Base-by-base conservation (phyloP, 257 asterid species). In the Scutellaria minor region DNA sequence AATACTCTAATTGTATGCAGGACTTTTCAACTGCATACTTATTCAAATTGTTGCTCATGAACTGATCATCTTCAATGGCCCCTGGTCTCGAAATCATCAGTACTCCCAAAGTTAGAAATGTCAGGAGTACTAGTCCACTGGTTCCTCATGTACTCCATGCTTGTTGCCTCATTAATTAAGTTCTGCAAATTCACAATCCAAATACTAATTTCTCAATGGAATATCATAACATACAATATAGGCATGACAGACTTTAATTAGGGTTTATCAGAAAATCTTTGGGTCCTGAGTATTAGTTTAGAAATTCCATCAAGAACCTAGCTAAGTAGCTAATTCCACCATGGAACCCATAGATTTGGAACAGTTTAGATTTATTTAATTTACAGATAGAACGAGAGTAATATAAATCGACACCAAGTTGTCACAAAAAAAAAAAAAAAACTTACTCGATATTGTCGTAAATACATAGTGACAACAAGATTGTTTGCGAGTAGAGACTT, bases 101-200 rank as follows among this genome's bases (percentile, higher is more conserved):
- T 78, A 42, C 74, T 77, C 53, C 63, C 76, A 41, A 77, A 56
- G 44, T 68, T 80, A 4, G 83, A 71, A 14, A 51, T 77, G 37
- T 68, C 84, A 3, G 77, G 85, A 2, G 81, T 68, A 50, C 68
- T 11, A 40, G 63, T 78, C 82, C 80, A 68, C 8, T 56, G 70
- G 71, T 8, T 10, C 12, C 80, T 77, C 72, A 54, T 50, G 37
- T 51, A 61, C 6, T 75, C 74, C 75, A 50, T 7, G 27, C 66
- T 72, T 37, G 59, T 68, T 44, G 64, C 54, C 15, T 4, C 61
- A 24, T 12, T 18, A 18, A 18, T 70, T 2, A 64, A 47, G 52
- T 66, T 79, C 89, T 84, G 79, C 79, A 67, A 6, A 66, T 18
- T 7, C 41, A 66, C 44, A 8, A 18, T 55, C 45, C 24, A 59